phyloP scores from a whole-genome alignment of 176 grass and related monocot species.

The Ensete glaucum region DNA sequence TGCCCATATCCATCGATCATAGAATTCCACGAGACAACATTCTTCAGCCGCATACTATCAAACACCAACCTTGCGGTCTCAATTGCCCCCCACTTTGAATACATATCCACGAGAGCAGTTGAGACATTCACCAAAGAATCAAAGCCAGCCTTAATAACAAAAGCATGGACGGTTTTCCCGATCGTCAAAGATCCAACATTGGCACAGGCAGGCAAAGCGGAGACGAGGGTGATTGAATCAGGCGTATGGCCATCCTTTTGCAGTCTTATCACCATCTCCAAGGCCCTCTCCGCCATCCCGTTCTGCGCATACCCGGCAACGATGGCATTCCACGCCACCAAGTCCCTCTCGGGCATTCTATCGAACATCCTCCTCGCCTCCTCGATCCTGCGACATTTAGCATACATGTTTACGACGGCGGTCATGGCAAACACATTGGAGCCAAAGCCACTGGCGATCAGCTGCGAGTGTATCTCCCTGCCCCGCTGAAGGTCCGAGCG shows the following conservation, averaged over 20 bases:
- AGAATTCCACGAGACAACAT: constrained; percentile 47
- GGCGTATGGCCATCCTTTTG: constrained; percentile 30
- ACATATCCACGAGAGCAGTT: constrained; percentile 44
- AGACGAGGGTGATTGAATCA: constrained; percentile 38
- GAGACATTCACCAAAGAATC: constrained; percentile 39
- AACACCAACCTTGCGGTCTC: constrained; percentile 22
- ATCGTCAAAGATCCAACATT: background rate
- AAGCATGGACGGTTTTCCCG: constrained; percentile 33
- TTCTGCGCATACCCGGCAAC: constrained; percentile 37
- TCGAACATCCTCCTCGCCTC: constrained; percentile 34
- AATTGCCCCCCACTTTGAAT: constrained; percentile 40
- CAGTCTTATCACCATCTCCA: constrained; percentile 42
- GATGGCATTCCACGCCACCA: constrained; percentile 48
- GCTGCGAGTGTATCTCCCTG: constrained; percentile 13
- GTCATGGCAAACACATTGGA: constrained; percentile 22
- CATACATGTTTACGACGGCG: constrained; percentile 17
- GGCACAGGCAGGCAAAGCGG: constrained; percentile 28
- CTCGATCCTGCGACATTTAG: constrained; percentile 7
- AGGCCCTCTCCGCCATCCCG: constrained; percentile 16
- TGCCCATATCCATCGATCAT: constrained; percentile 47
- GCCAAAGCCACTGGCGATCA: constrained; percentile 3
- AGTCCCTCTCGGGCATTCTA: constrained; percentile 32
- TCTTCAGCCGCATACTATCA: constrained; percentile 29
- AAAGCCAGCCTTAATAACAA: constrained; percentile 22
- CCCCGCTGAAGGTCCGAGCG: constrained; percentile 1